Conservation (phyloP, 257 asterid genomes). For the Fraxinus excelsior region DNA sequence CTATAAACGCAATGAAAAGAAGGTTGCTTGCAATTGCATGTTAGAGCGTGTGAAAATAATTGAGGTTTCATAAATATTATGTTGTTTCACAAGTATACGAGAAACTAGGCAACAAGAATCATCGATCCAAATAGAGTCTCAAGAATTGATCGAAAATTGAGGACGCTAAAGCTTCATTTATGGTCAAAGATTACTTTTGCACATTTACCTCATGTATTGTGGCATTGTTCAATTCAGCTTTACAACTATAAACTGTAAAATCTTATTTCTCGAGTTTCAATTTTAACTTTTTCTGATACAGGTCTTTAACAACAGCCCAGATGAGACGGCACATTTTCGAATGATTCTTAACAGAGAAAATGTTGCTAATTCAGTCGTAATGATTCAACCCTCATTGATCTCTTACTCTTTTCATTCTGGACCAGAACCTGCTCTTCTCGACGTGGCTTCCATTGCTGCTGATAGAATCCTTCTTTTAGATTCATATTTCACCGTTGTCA, state of each 20-base stretch:
- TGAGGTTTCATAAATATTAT: neutral
- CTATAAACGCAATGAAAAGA: neutral
- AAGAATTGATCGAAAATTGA: no score
- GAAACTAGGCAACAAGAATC: neutral
- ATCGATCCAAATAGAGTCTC: neutral
- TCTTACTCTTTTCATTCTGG: slow-evolving; percentile 91
- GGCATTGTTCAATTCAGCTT: slow-evolving; percentile 4
- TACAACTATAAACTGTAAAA: slow-evolving; percentile 5
- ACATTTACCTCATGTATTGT: neutral
- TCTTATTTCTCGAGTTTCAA: slow-evolving; percentile 26
- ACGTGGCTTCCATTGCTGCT: slow-evolving; percentile 87
- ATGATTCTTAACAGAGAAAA: slow-evolving; percentile 91
- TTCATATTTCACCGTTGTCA: slow-evolving; percentile 85
- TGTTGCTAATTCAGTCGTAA: slow-evolving; percentile 91
- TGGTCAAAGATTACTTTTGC: neutral
- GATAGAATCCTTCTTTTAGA: slow-evolving; percentile 93
- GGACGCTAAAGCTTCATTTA: neutral
- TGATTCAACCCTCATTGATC: slow-evolving; percentile 98
- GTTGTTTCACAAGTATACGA: neutral
- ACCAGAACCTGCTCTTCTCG: slow-evolving; percentile 96
- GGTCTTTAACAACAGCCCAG: slow-evolving; percentile 99
- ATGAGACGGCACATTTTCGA: slow-evolving; percentile 94
- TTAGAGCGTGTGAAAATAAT: neutral
- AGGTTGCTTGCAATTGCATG: neutral
- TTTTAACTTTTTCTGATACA: slow-evolving; percentile 36